phyloP scores from a whole-genome alignment of 768 basidiomycete genomes.

The Termitomyces sp. region DNA sequence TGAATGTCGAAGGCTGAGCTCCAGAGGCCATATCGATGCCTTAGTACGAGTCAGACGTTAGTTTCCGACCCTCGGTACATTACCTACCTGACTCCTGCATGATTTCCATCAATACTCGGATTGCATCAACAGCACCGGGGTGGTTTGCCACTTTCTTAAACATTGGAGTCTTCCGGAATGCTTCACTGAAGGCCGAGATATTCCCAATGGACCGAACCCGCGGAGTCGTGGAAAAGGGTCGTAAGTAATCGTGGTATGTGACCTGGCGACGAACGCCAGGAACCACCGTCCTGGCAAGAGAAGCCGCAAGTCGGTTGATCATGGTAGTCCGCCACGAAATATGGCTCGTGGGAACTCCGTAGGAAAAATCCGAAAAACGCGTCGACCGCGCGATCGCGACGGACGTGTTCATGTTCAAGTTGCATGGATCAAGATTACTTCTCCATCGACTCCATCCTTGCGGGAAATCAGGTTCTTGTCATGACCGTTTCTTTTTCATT shows the following conservation, averaged over 20 bases:
- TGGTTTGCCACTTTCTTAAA: slow-evolving; percentile 43
- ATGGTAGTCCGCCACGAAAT: slow-evolving; percentile 5
- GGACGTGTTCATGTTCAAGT: neutral
- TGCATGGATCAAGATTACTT: slow-evolving; percentile 90
- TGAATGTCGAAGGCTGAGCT: slow-evolving; percentile 39
- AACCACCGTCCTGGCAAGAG: slow-evolving; percentile 9
- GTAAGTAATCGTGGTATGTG: slow-evolving; percentile 3
- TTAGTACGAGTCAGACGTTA: slow-evolving; percentile 17
- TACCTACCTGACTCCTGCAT: slow-evolving; percentile 43
- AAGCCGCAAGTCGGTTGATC: slow-evolving; percentile 11
- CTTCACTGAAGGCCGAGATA: slow-evolving; percentile 26
- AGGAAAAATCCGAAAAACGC: slow-evolving; percentile 9
- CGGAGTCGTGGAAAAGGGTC: slow-evolving; percentile 15
- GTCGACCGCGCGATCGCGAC: slow-evolving; percentile 13
- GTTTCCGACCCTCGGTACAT: neutral
- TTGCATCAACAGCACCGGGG: slow-evolving; percentile 44
- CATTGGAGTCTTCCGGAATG: slow-evolving; percentile 38
- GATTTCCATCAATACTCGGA: slow-evolving; percentile 37
- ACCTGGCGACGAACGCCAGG: slow-evolving; percentile 6
- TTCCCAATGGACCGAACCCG: slow-evolving; percentile 24
- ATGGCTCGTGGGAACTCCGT: slow-evolving; percentile 11
- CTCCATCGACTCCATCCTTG: slow-evolving; percentile 85
- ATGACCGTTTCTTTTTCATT: neutral
- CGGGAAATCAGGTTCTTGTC: slow-evolving; percentile 73
- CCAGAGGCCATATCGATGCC: slow-evolving; percentile 43